Base-by-base conservation (phyloP, 1,284 basidiomycete genomes). In the Cutaneotrichosporon cutaneum region DNA sequence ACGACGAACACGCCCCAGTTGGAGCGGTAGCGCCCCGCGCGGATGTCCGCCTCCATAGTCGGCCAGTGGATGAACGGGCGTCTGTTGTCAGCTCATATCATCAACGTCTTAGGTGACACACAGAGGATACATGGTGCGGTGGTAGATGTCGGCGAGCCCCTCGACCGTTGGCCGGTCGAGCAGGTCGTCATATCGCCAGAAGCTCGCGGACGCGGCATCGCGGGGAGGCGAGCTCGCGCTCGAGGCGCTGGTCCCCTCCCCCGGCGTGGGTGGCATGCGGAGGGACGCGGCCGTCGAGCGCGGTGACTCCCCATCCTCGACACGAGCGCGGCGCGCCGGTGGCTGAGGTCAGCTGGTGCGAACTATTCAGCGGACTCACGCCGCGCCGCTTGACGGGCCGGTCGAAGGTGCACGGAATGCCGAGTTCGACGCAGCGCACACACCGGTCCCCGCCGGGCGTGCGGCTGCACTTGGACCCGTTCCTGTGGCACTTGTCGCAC, bases 11-110 rank as follows among this genome's bases (percentile, higher is more conserved):
- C 21, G 30, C 32, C 52, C 35, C 52, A 36, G 14, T 53, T 36
- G 18, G 21, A 36, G 16, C 35, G 32, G n/a, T 53, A 36, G 6
- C 52, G 18, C 21, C 32, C 32, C 4, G 32, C 52, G 32, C 35
- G 32, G n/a, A 53, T 18, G n/a, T 53, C 21, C 4, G 32, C 30
- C 3, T 18, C 27, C 32, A 27, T 33, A 13, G 21, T 35, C 21
- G 52, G 52, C 52, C 52, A 53, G 33, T 53, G 52, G 21, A 53
- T 21, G 52, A 35, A 53, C 11, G 52, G 52, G 3, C 32, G 35
- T 11, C 52, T 53, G 33, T 3, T 3, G 35, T 53, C 10, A 53
- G 52, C n/a, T 16, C 5, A 1, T 32, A 6, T 1, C 18, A 32
- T 32, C 11, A 18, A 18, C 18, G 18, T n/a, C n/a, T n/a, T n/a